Evolutionary conservation across 2,329 filamentous ascomycete genomes (phyloP).

Genomic region (Aspergillus fumigatus): DNA sequence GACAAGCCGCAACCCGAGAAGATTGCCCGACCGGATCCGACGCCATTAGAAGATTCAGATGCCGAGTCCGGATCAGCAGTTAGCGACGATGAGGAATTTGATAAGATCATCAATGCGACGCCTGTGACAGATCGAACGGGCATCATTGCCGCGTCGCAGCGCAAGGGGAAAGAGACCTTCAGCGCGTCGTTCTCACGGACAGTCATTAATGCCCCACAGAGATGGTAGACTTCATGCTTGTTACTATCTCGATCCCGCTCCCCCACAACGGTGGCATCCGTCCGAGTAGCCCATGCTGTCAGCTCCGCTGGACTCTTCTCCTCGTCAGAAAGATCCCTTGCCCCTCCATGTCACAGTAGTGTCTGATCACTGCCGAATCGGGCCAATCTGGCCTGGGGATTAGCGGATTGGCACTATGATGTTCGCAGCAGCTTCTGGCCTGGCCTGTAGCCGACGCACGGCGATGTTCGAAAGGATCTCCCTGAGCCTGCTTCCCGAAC

Average conservation of each 20-base stretch:
- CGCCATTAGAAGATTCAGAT: slow-evolving; percentile 55
- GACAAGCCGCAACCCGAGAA: slow-evolving; percentile 56
- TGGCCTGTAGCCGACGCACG: neutral
- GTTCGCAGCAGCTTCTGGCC: neutral
- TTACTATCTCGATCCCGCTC: neutral
- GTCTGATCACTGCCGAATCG: neutral
- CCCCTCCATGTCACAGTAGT: neutral
- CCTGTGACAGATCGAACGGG: slow-evolving; percentile 84
- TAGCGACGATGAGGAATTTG: slow-evolving; percentile 70
- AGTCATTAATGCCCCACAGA: slow-evolving; percentile 46
- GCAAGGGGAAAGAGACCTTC: slow-evolving; percentile 46
- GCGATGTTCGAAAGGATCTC: neutral
- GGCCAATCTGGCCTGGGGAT: neutral
- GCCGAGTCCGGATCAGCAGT: slow-evolving; percentile 66
- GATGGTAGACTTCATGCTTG: slow-evolving; percentile 28
- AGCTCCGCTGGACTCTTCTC: neutral
- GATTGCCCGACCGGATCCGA: slow-evolving; percentile 55
- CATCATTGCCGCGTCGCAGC: slow-evolving; percentile 58
- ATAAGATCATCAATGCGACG: slow-evolving; percentile 87
- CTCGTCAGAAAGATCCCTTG: neutral
- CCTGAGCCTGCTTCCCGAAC: neutral
- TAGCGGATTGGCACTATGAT: neutral
- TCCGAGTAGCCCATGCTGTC: neutral
- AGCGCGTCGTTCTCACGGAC: slow-evolving; percentile 48
- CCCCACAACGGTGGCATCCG: neutral